phyloP scores from a whole-genome alignment of 306 rosid species.

The Hippophae rhamnoides region DNA sequence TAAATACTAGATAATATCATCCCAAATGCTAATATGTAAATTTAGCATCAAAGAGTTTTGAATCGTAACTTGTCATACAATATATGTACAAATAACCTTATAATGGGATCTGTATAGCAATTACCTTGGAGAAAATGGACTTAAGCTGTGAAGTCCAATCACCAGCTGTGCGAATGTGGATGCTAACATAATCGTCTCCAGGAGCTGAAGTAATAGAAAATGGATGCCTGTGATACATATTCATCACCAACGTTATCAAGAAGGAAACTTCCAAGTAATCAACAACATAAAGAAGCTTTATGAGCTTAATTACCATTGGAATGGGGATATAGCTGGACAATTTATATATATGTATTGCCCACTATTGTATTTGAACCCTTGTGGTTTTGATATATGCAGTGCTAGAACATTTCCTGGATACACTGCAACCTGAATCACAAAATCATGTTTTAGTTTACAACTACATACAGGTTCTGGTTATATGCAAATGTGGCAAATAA shows the following conservation, averaged over 20 bases:
- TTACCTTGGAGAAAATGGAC: constrained; percentile 64
- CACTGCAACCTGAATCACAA: constrained; percentile 54
- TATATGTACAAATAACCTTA: too few species aligned
- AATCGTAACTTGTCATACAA: too few species aligned
- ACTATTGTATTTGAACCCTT: constrained; percentile 72
- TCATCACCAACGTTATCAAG: not conserved
- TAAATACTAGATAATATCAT: too few species aligned
- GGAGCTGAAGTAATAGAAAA: constrained; percentile 89
- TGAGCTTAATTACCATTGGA: constrained; percentile 54
- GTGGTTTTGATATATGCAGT: constrained; percentile 72
- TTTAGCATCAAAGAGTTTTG: too few species aligned
- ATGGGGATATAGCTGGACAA: constrained; percentile 65
- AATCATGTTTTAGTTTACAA: not conserved
- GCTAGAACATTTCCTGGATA: constrained; percentile 94
- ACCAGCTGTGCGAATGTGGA: constrained; percentile 77
- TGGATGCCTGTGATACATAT: constrained; percentile 52
- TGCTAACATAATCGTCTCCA: constrained; percentile 68
- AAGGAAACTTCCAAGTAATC: not conserved
- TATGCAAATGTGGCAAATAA: too few species aligned
- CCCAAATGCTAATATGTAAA: too few species aligned
- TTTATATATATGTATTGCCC: constrained; percentile 81
- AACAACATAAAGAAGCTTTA: not conserved
- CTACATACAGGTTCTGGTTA: too few species aligned
- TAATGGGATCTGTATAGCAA: too few species aligned
- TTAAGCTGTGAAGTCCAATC: constrained; percentile 84